Evolutionary conservation across 306 rosid genomes (phyloP), one percentile per base, ranked within the genome.

Genomic region (Cajanus cajan): DNA sequence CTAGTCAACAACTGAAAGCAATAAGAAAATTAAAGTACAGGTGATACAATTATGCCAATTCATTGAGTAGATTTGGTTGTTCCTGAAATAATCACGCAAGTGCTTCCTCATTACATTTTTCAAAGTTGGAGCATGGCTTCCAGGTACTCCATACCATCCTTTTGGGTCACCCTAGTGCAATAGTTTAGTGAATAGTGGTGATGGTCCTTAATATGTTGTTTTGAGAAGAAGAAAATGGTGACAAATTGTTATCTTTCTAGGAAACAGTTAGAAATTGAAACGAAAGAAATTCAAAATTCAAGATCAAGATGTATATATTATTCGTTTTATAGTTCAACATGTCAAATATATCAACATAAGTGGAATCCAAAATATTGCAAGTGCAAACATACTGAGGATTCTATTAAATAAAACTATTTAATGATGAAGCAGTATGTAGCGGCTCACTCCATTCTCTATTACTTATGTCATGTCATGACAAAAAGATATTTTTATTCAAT

Each of bases 181-280:
- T 90, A 95, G 85, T 95, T 95, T 55, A 95, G 85, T 5, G 99
- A 95, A 87, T 93, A 95, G 22, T 93, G 96, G 82, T 93, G 99
- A 84, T 95, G 99, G 69, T 95, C 99, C 83, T 95, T 98, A 67
- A 95, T 97, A 86, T 95, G 99, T 98, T 95, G 92, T 83, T 73
- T 7, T 65, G 87, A 79, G 70, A 89, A 81, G 62, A 68, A 85
- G 62, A 43, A 82, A 80, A 80, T 31, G 4, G 72, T 51, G 28
- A 25, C 79, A 76, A 72, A 61, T 40, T n/a, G 72, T 84, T 45
- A 82, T 48, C 73, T 64, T 75, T 61, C 24, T 37, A 50, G 71
- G 31, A 62, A 76, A 76, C 33, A 50, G 14, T 55, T 67, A 72
- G 55, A 58, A 44, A 41, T 73, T 44, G 70, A 55, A 73, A 52